Evolutionary conservation across 2,329 filamentous ascomycete species (phyloP).

Genomic region (Lasiodiplodia hormozganensis): DNA sequence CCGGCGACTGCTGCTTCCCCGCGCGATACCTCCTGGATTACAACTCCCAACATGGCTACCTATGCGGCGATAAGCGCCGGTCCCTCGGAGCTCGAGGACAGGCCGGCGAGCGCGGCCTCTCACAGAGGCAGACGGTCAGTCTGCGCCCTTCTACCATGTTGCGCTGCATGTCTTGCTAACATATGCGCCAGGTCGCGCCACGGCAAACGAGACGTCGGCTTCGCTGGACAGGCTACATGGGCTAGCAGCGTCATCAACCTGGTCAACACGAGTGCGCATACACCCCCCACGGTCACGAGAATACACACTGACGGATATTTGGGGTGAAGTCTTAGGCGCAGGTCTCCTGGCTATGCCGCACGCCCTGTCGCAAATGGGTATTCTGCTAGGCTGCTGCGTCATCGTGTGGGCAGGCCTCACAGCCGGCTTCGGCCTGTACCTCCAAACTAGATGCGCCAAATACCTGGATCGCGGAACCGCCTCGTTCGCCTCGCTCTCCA

Average conservation of each 20-base stretch:
- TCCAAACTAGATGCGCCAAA: conserved; percentile 89
- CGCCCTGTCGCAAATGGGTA: conserved; percentile 94
- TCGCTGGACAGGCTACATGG: conserved; percentile 80
- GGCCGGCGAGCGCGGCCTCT: conserved; percentile 51
- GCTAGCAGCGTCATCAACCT: conserved; percentile 92
- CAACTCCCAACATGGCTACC: conserved; percentile 48
- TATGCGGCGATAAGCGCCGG: conserved; percentile 54
- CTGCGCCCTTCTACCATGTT: not conserved
- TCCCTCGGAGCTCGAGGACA: conserved; percentile 47
- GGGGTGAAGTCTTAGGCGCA: conserved; percentile 79
- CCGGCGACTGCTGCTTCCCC: conserved; percentile 8
- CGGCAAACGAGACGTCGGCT: conserved; percentile 73
- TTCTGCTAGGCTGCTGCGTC: conserved; percentile 80
- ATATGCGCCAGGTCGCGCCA: conserved; percentile 57
- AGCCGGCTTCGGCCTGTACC: conserved; percentile 90
- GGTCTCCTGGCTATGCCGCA: conserved; percentile 96
- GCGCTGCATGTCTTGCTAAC: conserved; percentile 34
- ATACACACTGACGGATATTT: conserved; percentile 15
- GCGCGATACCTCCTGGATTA: conserved; percentile 20
- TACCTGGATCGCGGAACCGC: conserved; percentile 89
- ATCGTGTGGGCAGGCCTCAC: conserved; percentile 92
- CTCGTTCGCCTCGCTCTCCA: conserved; percentile 95
- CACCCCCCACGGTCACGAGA: not conserved
- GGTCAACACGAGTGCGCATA: conserved; percentile 83
- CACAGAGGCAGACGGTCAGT: conserved; percentile 46